A percentile compares a stretch with the other conserved stretches of the same genome.
These are phyloP conservation scores for Adansonia digitata DNA, from an alignment of 345 rosid species.

Conservation along the genomic window DNA sequence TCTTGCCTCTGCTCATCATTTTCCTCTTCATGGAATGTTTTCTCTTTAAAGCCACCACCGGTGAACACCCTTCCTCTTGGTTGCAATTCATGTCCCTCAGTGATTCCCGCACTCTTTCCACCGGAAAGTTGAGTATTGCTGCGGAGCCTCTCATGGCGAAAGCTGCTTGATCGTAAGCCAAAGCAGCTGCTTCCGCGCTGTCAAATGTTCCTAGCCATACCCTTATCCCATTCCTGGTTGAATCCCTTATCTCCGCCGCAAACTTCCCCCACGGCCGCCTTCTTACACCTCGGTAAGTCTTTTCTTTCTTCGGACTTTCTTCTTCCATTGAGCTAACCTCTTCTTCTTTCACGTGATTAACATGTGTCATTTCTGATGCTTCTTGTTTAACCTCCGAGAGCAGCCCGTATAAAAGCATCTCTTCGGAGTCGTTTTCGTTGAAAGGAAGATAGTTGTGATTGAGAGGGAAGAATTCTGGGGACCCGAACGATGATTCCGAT, in stretches of 20 bases:
- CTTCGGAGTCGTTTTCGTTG: slow-evolving; percentile 88
- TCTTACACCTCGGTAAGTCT: slow-evolving; percentile 70
- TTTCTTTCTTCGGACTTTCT: slow-evolving; percentile 34
- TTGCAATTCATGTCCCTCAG: slow-evolving; percentile 49
- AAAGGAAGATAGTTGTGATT: slow-evolving; percentile 54
- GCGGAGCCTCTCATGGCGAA: slow-evolving; percentile 76
- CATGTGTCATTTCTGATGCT: slow-evolving; percentile 16
- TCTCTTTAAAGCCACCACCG: slow-evolving; percentile 81
- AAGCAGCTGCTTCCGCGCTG: slow-evolving; percentile 81
- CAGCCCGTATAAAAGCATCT: slow-evolving; percentile 75
- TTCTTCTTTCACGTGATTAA: slow-evolving; percentile 33
- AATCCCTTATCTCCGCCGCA: slow-evolving; percentile 91
- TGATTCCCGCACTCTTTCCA: slow-evolving; percentile 63
- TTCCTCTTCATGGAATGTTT: slow-evolving; percentile 71
- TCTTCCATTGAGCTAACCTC: slow-evolving; percentile 39
- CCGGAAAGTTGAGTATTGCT: slow-evolving; percentile 76
- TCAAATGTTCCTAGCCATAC: slow-evolving; percentile 89
- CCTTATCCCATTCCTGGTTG: slow-evolving; percentile 64
- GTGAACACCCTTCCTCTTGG: slow-evolving; percentile 63
- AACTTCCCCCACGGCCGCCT: slow-evolving; percentile 91
- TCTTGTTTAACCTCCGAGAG: slow-evolving; percentile 42
- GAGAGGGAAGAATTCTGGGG: slow-evolving; percentile 40
- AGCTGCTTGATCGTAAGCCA: slow-evolving; percentile 86
- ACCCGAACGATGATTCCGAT: slow-evolving; percentile 49
- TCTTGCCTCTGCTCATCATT: slow-evolving; percentile 33